Conservation (phyloP, 345 rosid genomes). For the Eutrema japonicum region DNA sequence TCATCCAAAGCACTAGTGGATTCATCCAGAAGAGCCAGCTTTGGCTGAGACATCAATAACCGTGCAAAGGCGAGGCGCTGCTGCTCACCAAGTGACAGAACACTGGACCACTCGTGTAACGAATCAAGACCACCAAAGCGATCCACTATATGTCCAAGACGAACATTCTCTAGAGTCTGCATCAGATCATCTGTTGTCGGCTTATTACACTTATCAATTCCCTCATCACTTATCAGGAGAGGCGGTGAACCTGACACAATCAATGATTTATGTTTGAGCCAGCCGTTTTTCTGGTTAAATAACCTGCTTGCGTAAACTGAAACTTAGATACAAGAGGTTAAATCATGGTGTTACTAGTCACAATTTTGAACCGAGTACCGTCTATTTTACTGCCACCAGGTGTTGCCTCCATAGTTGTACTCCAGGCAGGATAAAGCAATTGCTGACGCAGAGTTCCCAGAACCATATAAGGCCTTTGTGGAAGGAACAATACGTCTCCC, state of each 20-base stretch:
- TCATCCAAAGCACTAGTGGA: conserved; percentile 96
- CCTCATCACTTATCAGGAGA: conserved; percentile 48
- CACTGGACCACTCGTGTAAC: conserved; percentile 85
- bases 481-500: conserved; percentile 75
- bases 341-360: neutral
- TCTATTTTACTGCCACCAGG: conserved; percentile 41
- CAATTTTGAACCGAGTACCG: conserved; percentile 22
- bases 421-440: conserved; percentile 90
- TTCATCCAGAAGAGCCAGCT: conserved; percentile 82
- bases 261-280: neutral
- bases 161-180: conserved; percentile 67
- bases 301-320: conserved; percentile 20
- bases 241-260: conserved; percentile 52
- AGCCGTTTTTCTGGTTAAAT: neutral
- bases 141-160: conserved; percentile 68
- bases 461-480: conserved; percentile 98
- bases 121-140: conserved; percentile 78
- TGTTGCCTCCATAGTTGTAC: conserved; percentile 16
- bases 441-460: conserved; percentile 95
- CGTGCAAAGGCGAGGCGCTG: conserved; percentile 96
- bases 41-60: conserved; percentile 77
- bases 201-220: conserved; percentile 44
- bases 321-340: conserved; percentile 23
- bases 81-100: conserved; percentile 97
- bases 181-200: conserved; percentile 73